Evolutionary conservation across 179 eudicot species (phyloP), one percentile per base, ranked within the genome.

Genomic region (Beta lomatogona): DNA sequence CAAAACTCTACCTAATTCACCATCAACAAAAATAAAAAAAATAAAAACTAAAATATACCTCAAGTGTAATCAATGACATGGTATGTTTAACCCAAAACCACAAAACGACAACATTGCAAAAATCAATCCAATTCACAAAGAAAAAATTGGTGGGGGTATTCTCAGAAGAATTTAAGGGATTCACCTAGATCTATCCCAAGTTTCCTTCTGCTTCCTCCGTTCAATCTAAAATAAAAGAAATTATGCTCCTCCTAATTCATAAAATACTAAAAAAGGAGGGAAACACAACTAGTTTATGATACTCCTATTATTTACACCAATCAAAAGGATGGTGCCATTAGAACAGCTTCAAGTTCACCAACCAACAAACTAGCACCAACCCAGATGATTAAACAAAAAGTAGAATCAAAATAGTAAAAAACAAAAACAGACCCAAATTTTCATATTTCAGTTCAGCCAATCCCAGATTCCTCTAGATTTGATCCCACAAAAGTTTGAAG

Each of bases 141-240:
- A 91, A 90, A 85, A 75, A 57, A 31, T 3, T 73, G 75, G 90
- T 89, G 91, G 93, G 89, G 71, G 61, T 71, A 44, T 79, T 58
- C 61, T 79, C 67, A 69, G 58, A 79, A 79, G 77, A 64, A 79
- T 66, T 52, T 9, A 28, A 67, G 75, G 69, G 61, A 54, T 57
- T 58, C 19, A 45, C 41, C 28, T 44, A 64, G 82, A 78, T 79
- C 76, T 52, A 85, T 44, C 75, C 81, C 73, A 53, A 79, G 11
- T 65, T 69, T 75, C 80, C 83, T 68, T 61, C 74, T 82, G 57
- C 67, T 54, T 72, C 77, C 81, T 77, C 76, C 76, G 46, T 66
- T 63, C 22, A 79, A 78, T 71, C 46, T 53, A 82, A 77, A 82
- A 77, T 70, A 16, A 75, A 74, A 45, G 19, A 75, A 75, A 48